Conservation (phyloP, 305 asterid genomes). For the Fraxinus platypoda region DNA sequence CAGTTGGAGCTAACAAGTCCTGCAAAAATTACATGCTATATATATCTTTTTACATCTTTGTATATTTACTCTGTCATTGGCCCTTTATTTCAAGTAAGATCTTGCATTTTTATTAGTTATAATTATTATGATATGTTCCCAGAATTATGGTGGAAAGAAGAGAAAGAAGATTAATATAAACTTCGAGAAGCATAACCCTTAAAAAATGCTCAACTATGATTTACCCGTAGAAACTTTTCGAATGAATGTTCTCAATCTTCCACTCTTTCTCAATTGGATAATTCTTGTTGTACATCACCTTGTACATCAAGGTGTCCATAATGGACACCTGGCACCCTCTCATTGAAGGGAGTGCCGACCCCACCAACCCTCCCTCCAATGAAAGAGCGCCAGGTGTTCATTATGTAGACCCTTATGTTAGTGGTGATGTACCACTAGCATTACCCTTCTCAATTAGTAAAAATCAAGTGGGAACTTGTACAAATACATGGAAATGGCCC, state of each 20-base stretch:
- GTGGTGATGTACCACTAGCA: too few species aligned
- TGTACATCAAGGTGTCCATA: too few species aligned
- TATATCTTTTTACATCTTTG: neutral
- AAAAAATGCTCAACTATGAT: neutral
- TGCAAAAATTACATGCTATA: constrained; percentile 20
- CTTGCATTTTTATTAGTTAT: neutral
- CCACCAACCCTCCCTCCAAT: too few species aligned
- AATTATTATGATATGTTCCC: constrained; percentile 1
- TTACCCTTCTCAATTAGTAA: too few species aligned
- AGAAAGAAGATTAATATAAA: constrained; percentile 40
- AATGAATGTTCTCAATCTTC: neutral
- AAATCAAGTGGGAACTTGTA: neutral
- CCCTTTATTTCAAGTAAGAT: neutral
- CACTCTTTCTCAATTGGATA: neutral
- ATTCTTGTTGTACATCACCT: too few species aligned
- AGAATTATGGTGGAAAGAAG: constrained; percentile 57
- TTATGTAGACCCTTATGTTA: too few species aligned
- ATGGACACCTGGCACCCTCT: too few species aligned
- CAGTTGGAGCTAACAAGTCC: constrained; percentile 35
- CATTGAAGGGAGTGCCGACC: too few species aligned
- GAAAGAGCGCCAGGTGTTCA: too few species aligned
- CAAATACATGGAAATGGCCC: too few species aligned
- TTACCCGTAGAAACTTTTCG: neutral
- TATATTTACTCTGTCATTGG: neutral
- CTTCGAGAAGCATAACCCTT: neutral